phyloP scores from a whole-genome alignment of 202 grass and related monocot species.

The Zizania palustris region DNA sequence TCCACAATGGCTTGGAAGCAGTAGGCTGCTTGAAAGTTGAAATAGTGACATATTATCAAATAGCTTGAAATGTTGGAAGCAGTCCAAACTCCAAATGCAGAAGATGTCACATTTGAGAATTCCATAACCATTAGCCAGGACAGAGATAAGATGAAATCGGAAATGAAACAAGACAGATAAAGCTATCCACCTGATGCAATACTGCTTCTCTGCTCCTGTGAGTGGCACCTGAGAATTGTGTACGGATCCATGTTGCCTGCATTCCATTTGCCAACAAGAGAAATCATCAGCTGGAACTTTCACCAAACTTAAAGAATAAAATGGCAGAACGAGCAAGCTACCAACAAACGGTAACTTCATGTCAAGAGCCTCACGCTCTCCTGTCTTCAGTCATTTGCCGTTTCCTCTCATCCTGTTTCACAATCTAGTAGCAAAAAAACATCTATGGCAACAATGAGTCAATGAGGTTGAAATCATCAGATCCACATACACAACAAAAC shows the following conservation, averaged over 20 bases:
- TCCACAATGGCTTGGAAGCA: not conserved
- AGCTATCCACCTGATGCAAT: conserved; percentile 68
- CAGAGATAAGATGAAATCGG: not conserved
- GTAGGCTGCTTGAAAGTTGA: not conserved
- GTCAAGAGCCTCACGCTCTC: not conserved
- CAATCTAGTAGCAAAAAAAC: not conserved
- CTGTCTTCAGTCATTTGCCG: not conserved
- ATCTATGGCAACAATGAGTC: not conserved
- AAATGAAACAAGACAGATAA: conserved; percentile 20
- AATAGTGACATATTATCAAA: conserved; percentile 9
- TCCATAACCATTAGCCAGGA: not conserved
- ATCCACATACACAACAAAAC: not conserved
- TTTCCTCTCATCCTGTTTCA: not conserved
- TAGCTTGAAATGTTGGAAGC: too few relatives aligned
- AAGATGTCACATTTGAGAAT: too few relatives aligned
- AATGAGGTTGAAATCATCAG: not conserved
- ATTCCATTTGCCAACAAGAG: conserved; percentile 17
- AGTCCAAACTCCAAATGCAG: too few relatives aligned
- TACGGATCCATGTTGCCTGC: conserved; percentile 96
- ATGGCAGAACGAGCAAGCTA: not conserved
- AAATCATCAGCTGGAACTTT: not conserved
- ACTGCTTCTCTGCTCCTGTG: conserved; percentile 92
- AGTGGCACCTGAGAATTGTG: conserved; percentile 67
- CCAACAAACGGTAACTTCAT: not conserved
- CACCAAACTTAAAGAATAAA: not conserved